Evolutionary conservation across 139 green algal genomes (phyloP), one percentile per base, ranked within the genome.

Genomic region (Chlorella sp.): DNA sequence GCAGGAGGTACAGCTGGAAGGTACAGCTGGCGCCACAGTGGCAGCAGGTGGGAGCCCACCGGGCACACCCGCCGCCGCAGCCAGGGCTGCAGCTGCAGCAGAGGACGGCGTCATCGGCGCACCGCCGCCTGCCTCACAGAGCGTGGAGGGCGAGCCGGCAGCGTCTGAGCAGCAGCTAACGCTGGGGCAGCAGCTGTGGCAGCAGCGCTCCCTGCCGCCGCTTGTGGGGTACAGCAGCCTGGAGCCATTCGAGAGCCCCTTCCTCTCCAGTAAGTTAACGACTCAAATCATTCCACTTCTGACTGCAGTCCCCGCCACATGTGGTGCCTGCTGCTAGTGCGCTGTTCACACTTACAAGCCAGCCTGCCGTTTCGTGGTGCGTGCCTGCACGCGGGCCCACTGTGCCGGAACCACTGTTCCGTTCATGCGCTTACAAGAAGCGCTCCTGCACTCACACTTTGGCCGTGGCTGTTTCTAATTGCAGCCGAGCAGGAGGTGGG

Each of bases 121-220:
- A 28, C 21, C 64, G 42, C 42, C 30, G 78, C 42, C 30, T 0
- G 79, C 39, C 24, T 66, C 79, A 0, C 79, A 28, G 4, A 42
- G 37, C 18, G 39, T 26, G 39, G 39, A 28, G 14, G 30, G 32
- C 30, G 39, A 83, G 22, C 24, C 48, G 42, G 9, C 79, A 68
- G 28, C 14, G 75, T 34, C 64, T 26, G 34, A 81, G 57, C 84
- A 88, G 39, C 84, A 81, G 68, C 24, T 37, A 15, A 7, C 39
- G 40, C 68, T 88, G 66, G 71, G 64, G 16, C 66, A 75, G 24
- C 39, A 39, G 24, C 64, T 88, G 68, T 88, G 84, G 84, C 68
- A 66, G 39, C 84, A 88, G 84, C 64, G 84, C 39, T 81, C 68
- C 39, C 84, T 88, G 84, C 84, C 84, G 68, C 84, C 84, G 84